A percentile compares a stretch with the other conserved stretches of the same genome.
These are phyloP conservation scores for Candida lessepsii DNA, from an alignment of 805 yeast species.

Conservation along the genomic window DNA sequence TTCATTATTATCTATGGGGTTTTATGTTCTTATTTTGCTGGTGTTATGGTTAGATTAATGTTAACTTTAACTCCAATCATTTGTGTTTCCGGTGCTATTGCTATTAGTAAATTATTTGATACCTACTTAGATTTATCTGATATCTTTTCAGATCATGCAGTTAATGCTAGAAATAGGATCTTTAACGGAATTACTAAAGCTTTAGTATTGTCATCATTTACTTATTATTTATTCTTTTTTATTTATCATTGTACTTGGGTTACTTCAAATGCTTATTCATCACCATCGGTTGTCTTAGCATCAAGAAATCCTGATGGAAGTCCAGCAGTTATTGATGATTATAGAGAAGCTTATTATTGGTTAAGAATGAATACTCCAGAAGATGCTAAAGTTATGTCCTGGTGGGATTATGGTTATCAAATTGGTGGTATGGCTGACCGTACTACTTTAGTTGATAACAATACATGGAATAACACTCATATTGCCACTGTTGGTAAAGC, in stretches of 20 bases:
- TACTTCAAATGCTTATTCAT: conserved; percentile 90
- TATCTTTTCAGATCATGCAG: conserved; percentile 16
- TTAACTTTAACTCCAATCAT: conserved; percentile 93
- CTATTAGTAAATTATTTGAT: conserved; percentile 81
- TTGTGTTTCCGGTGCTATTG: conserved; percentile 89
- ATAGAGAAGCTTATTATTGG: conserved; percentile 99
- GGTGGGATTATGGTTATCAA: conserved; percentile 99
- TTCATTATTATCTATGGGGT: conserved; percentile 90
- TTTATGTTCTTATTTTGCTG: conserved; percentile 95
- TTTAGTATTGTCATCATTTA: conserved; percentile 64
- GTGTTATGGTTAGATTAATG: conserved; percentile 98
- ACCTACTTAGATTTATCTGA: conserved; percentile 69
- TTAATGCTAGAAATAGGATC: conserved; percentile 8
- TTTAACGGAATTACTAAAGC: conserved; percentile 51
- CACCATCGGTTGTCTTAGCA: conserved; percentile 95
- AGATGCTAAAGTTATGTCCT: conserved; percentile 93
- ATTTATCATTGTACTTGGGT: conserved; percentile 98
- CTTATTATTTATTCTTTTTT: conserved; percentile 72
- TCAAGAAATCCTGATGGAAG: conserved; percentile 83
- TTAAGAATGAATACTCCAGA: conserved; percentile 95
- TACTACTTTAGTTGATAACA: conserved; percentile 96
- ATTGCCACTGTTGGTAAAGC: conserved; percentile 99
- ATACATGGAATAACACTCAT: conserved; percentile 99
- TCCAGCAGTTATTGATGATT: conserved; percentile 85
- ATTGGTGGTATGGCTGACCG: conserved; percentile 99